phyloP scores from a whole-genome alignment of 1,139 yeast species.

The Yamadazyma sp. region DNA sequence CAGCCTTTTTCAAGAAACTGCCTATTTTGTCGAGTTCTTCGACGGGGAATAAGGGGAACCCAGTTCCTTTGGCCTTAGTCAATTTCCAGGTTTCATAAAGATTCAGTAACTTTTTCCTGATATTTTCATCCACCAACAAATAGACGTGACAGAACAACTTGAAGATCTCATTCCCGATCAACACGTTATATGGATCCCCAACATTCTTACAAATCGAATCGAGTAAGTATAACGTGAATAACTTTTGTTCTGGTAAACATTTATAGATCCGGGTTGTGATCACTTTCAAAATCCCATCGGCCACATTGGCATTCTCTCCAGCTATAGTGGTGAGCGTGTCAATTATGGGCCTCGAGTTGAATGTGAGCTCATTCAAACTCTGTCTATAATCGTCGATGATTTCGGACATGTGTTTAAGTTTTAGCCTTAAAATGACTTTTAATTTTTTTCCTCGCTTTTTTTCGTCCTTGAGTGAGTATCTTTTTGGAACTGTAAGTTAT shows the following conservation, averaged over 20 bases:
- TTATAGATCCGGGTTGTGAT: conserved; percentile 60
- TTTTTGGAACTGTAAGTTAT: background rate
- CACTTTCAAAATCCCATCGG: conserved; percentile 74
- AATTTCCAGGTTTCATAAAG: conserved; percentile 86
- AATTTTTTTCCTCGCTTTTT: too few species aligned
- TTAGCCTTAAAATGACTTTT: background rate
- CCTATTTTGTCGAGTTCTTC: conserved; percentile 75
- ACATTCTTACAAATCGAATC: conserved; percentile 94
- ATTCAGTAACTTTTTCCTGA: conserved; percentile 67
- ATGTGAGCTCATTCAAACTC: conserved; percentile 74
- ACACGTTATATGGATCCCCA: conserved; percentile 81
- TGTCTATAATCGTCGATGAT: conserved; percentile 57
- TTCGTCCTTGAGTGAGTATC: too few species aligned
- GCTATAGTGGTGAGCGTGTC: conserved; percentile 85
- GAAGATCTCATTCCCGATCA: conserved; percentile 67
- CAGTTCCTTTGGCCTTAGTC: conserved; percentile 54
- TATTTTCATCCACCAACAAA: conserved; percentile 69
- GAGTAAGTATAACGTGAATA: conserved; percentile 77
- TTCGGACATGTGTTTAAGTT: conserved; percentile 16
- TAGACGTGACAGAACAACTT: conserved; percentile 75
- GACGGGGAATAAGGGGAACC: conserved; percentile 68
- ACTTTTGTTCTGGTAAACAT: conserved; percentile 72
- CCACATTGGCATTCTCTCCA: conserved; percentile 73
- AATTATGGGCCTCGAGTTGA: conserved; percentile 88
- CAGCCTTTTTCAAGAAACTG: conserved; percentile 56